A percentile compares a stretch with the other conserved stretches of the same genome.
Conservation (phyloP, 2,329 filamentous ascomycete species). For the Colletotrichum abscissum region DNA sequence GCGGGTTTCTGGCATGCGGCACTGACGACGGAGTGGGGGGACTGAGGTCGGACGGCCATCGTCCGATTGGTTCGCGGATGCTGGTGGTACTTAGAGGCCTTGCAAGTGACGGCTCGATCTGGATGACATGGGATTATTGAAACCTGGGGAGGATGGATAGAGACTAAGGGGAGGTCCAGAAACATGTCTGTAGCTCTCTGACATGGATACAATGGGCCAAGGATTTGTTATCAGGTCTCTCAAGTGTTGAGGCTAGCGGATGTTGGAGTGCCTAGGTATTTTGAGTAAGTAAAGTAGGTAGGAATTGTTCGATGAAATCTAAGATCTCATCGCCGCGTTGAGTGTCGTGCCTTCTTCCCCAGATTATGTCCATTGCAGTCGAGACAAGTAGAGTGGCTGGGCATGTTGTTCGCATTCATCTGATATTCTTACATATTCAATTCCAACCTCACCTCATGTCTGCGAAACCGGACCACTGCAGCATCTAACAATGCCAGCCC, state of each 20-base stretch:
- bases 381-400: background rate
- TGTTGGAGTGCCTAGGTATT: background rate
- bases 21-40: background rate
- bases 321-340: background rate
- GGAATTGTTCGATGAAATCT: background rate
- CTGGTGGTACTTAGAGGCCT: background rate
- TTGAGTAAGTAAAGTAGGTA: no score
- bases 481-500: background rate
- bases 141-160: conserved; percentile 1
- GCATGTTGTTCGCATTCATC: background rate
- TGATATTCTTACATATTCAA: background rate
- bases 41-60: conserved; percentile 31
- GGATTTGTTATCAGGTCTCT: background rate
- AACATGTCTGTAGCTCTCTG: background rate
- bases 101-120: background rate
- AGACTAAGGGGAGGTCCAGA: conserved; percentile 3
- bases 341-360: background rate
- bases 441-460: background rate
- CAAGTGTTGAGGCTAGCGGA: background rate
- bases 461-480: conserved; percentile 26
- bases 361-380: background rate
- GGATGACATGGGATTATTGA: conserved; percentile 12
- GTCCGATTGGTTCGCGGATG: conserved; percentile 27
- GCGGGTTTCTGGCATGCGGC: background rate
- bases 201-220: background rate